Base-by-base conservation (phyloP, 352 stramenopile species). In the Pythium angustatum region DNA sequence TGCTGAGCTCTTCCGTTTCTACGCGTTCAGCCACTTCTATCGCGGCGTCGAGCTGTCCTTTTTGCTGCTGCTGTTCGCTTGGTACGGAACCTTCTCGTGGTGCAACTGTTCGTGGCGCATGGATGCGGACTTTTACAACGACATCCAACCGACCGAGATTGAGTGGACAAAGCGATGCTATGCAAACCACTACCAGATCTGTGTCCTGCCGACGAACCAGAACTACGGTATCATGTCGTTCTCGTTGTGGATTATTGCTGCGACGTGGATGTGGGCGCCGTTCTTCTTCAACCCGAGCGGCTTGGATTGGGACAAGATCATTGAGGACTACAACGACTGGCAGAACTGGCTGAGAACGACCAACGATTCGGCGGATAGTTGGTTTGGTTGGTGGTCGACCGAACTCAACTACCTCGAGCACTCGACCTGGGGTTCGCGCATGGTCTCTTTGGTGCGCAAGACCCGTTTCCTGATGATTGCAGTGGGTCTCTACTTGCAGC, bases 141-240 rank as follows among this genome's bases (percentile, higher is more conserved):
- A 87, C 38, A 68, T 91, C 10, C 47, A 93, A 67, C 85, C 87
- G 9, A 86, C 79, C 1, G 80, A 90, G 40, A 59, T 87, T 6
- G 83, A 96, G 36, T 94, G 85, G 87, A 81, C 77, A 21, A 83
- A 73, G 30, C 83, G 85, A 30, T 94, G 85, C 54, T 96, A 96
- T 48, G 76, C 70, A 38, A 81, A 93, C 63, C 76, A 90, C 54
- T 96, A 94, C 75, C 87, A 96, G 63, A 68, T 93, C 38, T 98
- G 92, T 69, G 85, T 98, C 52, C 84, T 97, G 63, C 97, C 94
- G 8, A 96, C 89, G n/a, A 96, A 98, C 60, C 91, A 96, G 69
- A 98, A 99, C 75, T 99, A 99, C 75, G 91, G 96, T 66, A 96
- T 98, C 44, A 94, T 98, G 73, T 99, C 96, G 40, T 99, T 98